These are phyloP conservation scores for Thelonectria discophora DNA, from an alignment of 2,329 filamentous ascomycete species.

Conservation along the genomic window DNA sequence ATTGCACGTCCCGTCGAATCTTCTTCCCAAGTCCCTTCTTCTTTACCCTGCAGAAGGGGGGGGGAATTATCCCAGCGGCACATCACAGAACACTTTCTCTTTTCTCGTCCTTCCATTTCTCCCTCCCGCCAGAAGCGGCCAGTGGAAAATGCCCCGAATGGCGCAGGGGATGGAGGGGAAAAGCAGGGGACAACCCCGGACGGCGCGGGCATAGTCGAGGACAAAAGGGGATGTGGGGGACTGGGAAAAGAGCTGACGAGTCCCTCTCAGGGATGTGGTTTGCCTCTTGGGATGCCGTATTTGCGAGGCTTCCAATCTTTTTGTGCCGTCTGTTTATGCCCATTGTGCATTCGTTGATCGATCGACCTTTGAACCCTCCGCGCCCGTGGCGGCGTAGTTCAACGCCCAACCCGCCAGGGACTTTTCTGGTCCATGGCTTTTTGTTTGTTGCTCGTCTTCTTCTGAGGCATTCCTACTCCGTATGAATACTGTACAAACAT, in stretches of 20 bases:
- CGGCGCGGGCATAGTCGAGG: neutral
- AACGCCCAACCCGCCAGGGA: neutral
- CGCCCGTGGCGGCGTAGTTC: neutral
- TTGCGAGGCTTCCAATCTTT: neutral
- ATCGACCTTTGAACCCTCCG: neutral
- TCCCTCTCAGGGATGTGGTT: neutral
- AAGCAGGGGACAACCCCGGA: too few species aligned
- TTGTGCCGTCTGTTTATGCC: neutral
- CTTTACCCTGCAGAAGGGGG: neutral
- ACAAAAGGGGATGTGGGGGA: neutral
- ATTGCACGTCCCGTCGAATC: too few species aligned
- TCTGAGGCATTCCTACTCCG: neutral
- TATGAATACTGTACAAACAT: neutral
- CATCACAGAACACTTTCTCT: neutral
- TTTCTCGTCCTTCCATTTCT: neutral
- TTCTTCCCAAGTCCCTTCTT: too few species aligned
- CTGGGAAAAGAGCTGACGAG: slow-evolving; percentile 2
- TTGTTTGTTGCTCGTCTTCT: neutral
- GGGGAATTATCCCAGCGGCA: neutral
- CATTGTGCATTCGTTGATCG: neutral
- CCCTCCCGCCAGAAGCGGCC: neutral
- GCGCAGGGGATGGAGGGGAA: neutral
- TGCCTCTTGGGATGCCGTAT: neutral
- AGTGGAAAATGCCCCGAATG: slow-evolving; percentile 9
- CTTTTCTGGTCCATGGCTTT: neutral